These are phyloP conservation scores for Claviceps arundinis DNA, from an alignment of 2,329 filamentous ascomycete genomes.

Conservation along the genomic window DNA sequence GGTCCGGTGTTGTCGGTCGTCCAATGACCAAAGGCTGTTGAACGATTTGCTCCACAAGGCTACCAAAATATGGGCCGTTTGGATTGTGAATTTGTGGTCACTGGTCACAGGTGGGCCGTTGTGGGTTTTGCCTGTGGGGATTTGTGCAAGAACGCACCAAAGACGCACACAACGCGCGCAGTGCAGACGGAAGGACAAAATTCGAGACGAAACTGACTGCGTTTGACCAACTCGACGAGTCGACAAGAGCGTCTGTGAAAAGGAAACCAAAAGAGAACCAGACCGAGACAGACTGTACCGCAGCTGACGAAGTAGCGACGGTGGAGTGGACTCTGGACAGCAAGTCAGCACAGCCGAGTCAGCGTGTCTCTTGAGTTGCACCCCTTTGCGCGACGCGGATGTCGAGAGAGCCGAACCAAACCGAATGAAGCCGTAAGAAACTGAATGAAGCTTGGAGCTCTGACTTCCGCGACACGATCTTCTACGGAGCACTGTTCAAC, in stretches of 20 bases:
- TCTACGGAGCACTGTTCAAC: background rate
- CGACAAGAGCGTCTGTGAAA: background rate
- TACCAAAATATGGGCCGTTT: background rate
- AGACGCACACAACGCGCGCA: background rate
- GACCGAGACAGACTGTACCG: background rate
- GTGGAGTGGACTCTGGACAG: background rate
- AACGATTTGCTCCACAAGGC: background rate
- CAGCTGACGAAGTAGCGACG: background rate
- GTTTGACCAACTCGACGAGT: background rate
- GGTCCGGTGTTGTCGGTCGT: background rate
- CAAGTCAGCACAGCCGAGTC: background rate
- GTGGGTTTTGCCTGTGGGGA: no score
- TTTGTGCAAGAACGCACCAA: no score
- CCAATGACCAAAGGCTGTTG: constrained; percentile 1
- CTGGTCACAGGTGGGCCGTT: background rate
- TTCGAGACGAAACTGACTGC: background rate
- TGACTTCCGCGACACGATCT: background rate
- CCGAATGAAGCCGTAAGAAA: background rate
- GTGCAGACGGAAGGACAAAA: background rate
- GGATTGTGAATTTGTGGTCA: background rate
- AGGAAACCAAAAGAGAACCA: background rate
- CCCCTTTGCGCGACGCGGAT: constrained; percentile 4
- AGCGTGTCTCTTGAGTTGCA: background rate
- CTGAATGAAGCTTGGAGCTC: background rate
- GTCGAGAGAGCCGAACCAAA: constrained; percentile 2